These are phyloP conservation scores for Hibiscus syriacus DNA, from an alignment of 345 rosid genomes.

Conservation along the genomic window DNA sequence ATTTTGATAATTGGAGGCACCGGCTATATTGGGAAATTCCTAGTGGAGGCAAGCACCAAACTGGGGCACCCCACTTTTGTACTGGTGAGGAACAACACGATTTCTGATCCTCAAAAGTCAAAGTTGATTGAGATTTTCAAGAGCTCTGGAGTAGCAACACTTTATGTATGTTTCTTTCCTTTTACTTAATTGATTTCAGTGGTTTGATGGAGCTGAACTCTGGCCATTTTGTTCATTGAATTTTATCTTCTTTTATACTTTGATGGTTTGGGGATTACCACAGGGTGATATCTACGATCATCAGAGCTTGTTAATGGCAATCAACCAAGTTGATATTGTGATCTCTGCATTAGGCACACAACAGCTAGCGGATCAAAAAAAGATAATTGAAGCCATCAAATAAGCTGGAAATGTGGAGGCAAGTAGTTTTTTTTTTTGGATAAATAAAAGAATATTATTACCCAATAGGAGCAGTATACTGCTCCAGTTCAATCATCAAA, in stretches of 20 bases:
- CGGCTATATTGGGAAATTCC: conserved; percentile 30
- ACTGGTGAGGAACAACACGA: conserved; percentile 22
- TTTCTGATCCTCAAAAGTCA: conserved; percentile 22
- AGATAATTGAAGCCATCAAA: conserved; percentile 41
- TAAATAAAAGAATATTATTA: too few species aligned
- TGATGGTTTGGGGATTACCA: background rate
- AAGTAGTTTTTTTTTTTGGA: background rate
- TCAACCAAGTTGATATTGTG: conserved; percentile 48
- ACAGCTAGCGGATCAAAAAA: conserved; percentile 35
- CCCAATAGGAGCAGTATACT: too few species aligned
- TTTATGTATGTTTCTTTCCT: conserved; percentile 8
- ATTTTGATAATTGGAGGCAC: conserved; percentile 32
- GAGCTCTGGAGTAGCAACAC: conserved; percentile 19
- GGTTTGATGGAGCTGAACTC: background rate
- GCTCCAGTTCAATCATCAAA: too few species aligned
- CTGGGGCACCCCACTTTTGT: conserved; percentile 28
- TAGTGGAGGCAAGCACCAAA: conserved; percentile 26
- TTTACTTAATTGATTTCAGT: background rate
- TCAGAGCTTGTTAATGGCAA: conserved; percentile 41
- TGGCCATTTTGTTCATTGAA: background rate
- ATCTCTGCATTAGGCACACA: conserved; percentile 34
- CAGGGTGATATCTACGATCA: conserved; percentile 32
- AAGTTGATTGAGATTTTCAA: conserved; percentile 25
- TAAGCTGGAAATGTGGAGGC: conserved; percentile 54
- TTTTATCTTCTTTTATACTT: background rate